Conservation (phyloP, 306 rosid genomes). For the Begonia loranthoides region DNA sequence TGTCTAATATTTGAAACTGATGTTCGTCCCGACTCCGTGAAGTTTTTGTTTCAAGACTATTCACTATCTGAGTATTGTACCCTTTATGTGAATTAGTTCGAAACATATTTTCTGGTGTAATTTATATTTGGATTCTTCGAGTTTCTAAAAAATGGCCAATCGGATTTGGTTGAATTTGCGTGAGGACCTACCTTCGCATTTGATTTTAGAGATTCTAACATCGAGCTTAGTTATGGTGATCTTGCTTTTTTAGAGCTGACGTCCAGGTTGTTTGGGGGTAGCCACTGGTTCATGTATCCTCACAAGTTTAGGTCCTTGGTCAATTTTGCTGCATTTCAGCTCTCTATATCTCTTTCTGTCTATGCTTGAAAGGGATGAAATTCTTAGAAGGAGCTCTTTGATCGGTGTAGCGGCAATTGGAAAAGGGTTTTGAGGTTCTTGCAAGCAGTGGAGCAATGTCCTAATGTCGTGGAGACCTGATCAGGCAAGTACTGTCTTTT, state of each 20-base stretch:
- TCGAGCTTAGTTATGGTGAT: slow-evolving; percentile 60
- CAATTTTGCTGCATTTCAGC: slow-evolving; percentile 61
- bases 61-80: neutral
- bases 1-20: no score
- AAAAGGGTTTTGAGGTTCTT: slow-evolving; percentile 81
- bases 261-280: slow-evolving; percentile 44
- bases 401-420: slow-evolving; percentile 73
- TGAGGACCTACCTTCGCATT: slow-evolving; percentile 55
- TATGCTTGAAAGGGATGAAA: slow-evolving; percentile 35
- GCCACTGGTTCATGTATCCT: slow-evolving; percentile 21
- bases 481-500: slow-evolving; percentile 86
- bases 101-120: neutral
- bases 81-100: slow-evolving; percentile 6
- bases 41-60: neutral
- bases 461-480: slow-evolving; percentile 57
- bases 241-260: slow-evolving; percentile 71
- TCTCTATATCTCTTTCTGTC: slow-evolving; percentile 37
- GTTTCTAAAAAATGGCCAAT: slow-evolving; percentile 18
- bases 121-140: slow-evolving; percentile 2
- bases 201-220: slow-evolving; percentile 61
- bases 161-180: slow-evolving; percentile 19
- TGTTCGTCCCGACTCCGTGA: neutral
- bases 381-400: slow-evolving; percentile 46
- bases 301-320: slow-evolving; percentile 67
- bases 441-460: slow-evolving; percentile 70